phyloP scores from a whole-genome alignment of 495 filamentous ascomycete species.

The Corynascus novoguineensis region DNA sequence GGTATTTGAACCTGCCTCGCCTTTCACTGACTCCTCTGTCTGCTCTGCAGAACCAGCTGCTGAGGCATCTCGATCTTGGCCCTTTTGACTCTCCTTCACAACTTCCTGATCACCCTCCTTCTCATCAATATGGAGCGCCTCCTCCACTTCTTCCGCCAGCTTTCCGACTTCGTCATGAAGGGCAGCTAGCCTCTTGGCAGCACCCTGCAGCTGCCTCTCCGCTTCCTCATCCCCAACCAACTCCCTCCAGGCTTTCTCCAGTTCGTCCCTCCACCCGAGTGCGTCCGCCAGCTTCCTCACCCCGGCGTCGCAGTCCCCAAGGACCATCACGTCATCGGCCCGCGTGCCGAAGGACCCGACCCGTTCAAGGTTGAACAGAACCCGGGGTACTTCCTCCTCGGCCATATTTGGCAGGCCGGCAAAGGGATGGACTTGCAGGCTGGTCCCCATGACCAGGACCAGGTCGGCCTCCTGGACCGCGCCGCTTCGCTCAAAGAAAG shows the following conservation, averaged over 20 bases:
- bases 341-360: slow-evolving; percentile 71
- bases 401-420: slow-evolving; percentile 66
- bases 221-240: slow-evolving; percentile 42
- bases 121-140: slow-evolving; percentile 33
- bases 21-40: not conserved
- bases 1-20: not conserved
- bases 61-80: not conserved
- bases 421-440: slow-evolving; percentile 83
- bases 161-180: slow-evolving; percentile 32
- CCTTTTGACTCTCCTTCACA: not conserved
- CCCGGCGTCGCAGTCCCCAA: slow-evolving; percentile 64
- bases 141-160: slow-evolving; percentile 34
- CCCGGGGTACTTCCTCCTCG: slow-evolving; percentile 57
- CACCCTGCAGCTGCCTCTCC: slow-evolving; percentile 32
- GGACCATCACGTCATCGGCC: slow-evolving; percentile 35
- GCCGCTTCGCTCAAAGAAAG: slow-evolving; percentile 57
- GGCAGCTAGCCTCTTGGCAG: slow-evolving; percentile 20
- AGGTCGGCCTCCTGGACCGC: slow-evolving; percentile 65
- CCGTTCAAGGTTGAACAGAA: slow-evolving; percentile 83
- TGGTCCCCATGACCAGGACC: slow-evolving; percentile 87
- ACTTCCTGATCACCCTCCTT: slow-evolving; percentile 18
- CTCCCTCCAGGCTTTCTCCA: slow-evolving; percentile 52
- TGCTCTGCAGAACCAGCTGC: not conserved
- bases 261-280: slow-evolving; percentile 80
- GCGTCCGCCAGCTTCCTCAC: slow-evolving; percentile 76